These are phyloP conservation scores for Ceratobasidium sp. DNA, from an alignment of 1,284 basidiomycete genomes.

Conservation along the genomic window DNA sequence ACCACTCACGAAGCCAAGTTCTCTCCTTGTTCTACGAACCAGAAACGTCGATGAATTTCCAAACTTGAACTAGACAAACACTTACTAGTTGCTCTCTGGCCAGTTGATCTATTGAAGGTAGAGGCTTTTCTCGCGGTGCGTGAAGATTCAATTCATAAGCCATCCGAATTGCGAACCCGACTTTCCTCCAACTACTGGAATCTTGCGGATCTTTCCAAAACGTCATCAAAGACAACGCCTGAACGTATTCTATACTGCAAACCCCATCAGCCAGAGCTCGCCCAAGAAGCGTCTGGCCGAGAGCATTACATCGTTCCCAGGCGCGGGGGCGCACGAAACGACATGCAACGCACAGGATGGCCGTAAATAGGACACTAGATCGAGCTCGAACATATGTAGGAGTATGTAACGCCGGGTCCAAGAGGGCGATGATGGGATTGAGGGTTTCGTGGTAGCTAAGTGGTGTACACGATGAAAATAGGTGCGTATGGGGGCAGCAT, in stretches of 20 bases:
- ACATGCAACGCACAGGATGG: slow-evolving; percentile 56
- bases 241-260: slow-evolving; percentile 56
- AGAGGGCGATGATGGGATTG: slow-evolving; percentile 52
- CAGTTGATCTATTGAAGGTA: slow-evolving; percentile 51
- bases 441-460: slow-evolving; percentile 46
- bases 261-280: slow-evolving; percentile 56
- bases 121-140: slow-evolving; percentile 50
- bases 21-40: slow-evolving; percentile 48
- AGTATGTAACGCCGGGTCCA: slow-evolving; percentile 56
- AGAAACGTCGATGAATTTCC: background rate
- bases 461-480: background rate
- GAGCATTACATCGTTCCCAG: slow-evolving; percentile 53
- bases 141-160: slow-evolving; percentile 56
- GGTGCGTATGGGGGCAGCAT: background rate
- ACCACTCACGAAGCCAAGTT: slow-evolving; percentile 51
- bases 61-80: background rate
- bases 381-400: slow-evolving; percentile 53
- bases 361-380: slow-evolving; percentile 56
- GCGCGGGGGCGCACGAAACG: slow-evolving; percentile 55
- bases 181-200: slow-evolving; percentile 53
- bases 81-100: slow-evolving; percentile 50
- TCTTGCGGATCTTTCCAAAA: slow-evolving; percentile 59
- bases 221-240: slow-evolving; percentile 55
- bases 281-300: slow-evolving; percentile 55
- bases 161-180: slow-evolving; percentile 53